Evolutionary conservation across 2,329 filamentous ascomycete species (phyloP).

Genomic region (Xylaria sp.): DNA sequence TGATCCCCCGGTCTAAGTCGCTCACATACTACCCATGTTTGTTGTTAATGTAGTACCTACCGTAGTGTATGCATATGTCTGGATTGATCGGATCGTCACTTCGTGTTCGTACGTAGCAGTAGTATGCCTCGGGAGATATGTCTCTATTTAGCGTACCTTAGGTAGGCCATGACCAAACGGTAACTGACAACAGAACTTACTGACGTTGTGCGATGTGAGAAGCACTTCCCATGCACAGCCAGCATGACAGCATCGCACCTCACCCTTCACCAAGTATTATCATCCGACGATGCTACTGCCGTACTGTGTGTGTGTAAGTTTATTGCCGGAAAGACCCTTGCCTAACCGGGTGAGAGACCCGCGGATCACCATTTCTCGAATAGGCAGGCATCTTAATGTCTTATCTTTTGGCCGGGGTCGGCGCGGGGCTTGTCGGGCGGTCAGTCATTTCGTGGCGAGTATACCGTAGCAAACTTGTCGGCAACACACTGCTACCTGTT

Average conservation of each 20-base stretch:
- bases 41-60: too few relatives aligned
- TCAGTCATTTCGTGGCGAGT: background rate
- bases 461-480: background rate
- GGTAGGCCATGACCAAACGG: too few relatives aligned
- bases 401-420: constrained; percentile 37
- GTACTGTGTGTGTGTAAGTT: constrained; percentile 4
- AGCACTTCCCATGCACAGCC: background rate
- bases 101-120: background rate
- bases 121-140: background rate
- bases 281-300: background rate
- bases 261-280: background rate
- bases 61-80: too few relatives aligned
- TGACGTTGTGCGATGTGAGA: background rate
- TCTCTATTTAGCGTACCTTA: too few relatives aligned
- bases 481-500: background rate
- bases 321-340: constrained; percentile 30
- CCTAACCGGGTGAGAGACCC: constrained; percentile 7
- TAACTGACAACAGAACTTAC: background rate
- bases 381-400: constrained; percentile 45
- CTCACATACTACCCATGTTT: background rate
- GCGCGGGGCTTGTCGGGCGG: background rate
- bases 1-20: background rate
- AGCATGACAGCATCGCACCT: background rate
- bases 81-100: background rate
- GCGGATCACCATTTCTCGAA: constrained; percentile 41